These are phyloP conservation scores for Penicillium canescens DNA, from an alignment of 495 filamentous ascomycete genomes.

Conservation along the genomic window DNA sequence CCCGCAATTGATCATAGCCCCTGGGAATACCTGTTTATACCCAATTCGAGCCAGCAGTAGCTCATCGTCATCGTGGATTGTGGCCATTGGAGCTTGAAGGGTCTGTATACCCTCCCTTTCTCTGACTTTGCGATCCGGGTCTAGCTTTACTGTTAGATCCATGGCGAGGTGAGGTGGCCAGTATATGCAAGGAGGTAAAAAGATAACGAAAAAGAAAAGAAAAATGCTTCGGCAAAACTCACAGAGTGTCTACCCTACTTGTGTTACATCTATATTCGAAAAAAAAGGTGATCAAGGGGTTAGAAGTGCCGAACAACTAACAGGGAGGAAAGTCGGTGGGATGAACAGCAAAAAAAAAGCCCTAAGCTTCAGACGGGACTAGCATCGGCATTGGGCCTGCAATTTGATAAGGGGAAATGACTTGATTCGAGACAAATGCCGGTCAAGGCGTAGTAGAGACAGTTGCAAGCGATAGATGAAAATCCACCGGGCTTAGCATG, in stretches of 20 bases:
- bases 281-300: constrained; percentile 19
- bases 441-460: too few relatives aligned
- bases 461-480: too few relatives aligned
- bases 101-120: background rate
- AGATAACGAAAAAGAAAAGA: constrained; percentile 12
- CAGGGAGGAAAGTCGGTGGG: constrained; percentile 23
- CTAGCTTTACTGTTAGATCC: constrained; percentile 15
- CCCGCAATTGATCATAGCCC: background rate
- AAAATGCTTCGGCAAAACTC: constrained; percentile 4
- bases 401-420: constrained; percentile 18
- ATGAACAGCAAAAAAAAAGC: constrained; percentile 4
- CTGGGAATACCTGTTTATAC: constrained; percentile 60
- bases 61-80: constrained; percentile 65
- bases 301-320: background rate
- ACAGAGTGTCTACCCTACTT: constrained; percentile 5
- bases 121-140: background rate
- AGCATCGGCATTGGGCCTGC: constrained; percentile 1
- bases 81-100: constrained; percentile 32
- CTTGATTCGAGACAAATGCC: background rate
- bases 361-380: constrained; percentile 7
- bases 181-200: constrained; percentile 4
- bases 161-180: constrained; percentile 6
- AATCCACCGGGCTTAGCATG: too few relatives aligned
- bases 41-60: constrained; percentile 65
- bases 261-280: constrained; percentile 13